phyloP scores from a whole-genome alignment of 2,329 filamentous ascomycete species.

The Pseudogymnoascus destructans region DNA sequence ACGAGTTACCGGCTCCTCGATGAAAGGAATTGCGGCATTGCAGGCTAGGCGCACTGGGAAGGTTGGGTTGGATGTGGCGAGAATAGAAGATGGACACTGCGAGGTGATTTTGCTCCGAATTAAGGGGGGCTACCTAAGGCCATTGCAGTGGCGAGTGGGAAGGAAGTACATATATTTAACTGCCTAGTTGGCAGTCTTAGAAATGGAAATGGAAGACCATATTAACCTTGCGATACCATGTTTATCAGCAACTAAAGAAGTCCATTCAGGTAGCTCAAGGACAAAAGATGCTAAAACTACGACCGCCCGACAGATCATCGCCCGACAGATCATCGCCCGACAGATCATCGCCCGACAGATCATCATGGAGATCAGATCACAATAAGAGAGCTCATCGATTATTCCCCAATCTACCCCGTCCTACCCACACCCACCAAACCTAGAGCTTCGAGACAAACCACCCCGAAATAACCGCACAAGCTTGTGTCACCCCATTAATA shows the following conservation, averaged over 20 bases:
- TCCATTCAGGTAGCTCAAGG: neutral
- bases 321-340: too few species aligned
- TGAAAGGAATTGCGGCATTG: neutral
- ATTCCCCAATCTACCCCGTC: neutral
- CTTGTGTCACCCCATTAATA: conserved; percentile 8
- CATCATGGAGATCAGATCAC: neutral
- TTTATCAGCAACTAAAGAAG: neutral
- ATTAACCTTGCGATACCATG: neutral
- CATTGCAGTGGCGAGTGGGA: neutral
- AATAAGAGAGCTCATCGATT: neutral
- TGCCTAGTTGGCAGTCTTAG: neutral
- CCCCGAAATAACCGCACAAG: neutral
- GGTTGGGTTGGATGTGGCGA: neutral
- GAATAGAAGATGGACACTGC: neutral
- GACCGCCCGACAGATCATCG: neutral
- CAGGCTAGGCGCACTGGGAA: neutral
- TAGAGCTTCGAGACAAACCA: neutral
- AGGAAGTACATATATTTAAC: neutral
- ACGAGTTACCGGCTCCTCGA: neutral
- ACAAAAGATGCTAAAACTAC: neutral
- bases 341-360: neutral
- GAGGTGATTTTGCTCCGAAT: neutral
- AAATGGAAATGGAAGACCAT: neutral
- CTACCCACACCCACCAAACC: neutral
- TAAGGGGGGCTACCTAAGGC: neutral